Evolutionary conservation across 2,329 filamentous ascomycete species (phyloP), one percentile per base, ranked within the genome.

Genomic region (Amauroascus verrucosus): DNA sequence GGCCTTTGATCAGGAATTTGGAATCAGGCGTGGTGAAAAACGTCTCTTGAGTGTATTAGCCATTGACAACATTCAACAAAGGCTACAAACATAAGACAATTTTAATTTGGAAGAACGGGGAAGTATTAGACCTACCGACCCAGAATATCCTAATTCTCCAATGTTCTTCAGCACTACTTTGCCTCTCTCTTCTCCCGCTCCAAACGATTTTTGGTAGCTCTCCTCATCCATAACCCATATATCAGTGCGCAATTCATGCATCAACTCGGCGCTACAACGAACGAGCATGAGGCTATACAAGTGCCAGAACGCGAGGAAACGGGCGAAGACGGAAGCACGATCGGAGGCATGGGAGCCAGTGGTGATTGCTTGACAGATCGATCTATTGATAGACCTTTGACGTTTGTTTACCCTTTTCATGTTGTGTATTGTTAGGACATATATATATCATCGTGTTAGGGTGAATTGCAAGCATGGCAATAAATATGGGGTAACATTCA

Each of bases 141-240:
- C 85, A 26, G 82, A 86, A 63, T 85, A 86, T 2, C 85, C 85
- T 67, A 88, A 74, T 62, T 87, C 83, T 1, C 82, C 84, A 56
- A 84, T 77, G 0, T 81, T 66, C 1, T 76, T 67, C 30, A 87
- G 68, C 0, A 71, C 65, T 52, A 65, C 65, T 24, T 8, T 41
- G 63, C 45, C 30, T 4, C 6, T 14, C 14, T 35, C 6, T 35
- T 33, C 3, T 48, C 45, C 44, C 44, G 26, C 30, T 26, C 44
- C 68, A 60, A 83, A 83, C 57, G 75, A 79, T 26, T 72, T 71
- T 11, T 65, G 69, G 57, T 82, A 83, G 20, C 76, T 75, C 9
- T 75, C 70, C 54, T 81, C 76, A 22, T 75, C 66, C 32, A 82
- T 73, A 3, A 70, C 55, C 79, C 80, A 83, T 16, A 70, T 65